phyloP scores from a whole-genome alignment of 106 monocot genomes.

The Dendrobium huoshanense region DNA sequence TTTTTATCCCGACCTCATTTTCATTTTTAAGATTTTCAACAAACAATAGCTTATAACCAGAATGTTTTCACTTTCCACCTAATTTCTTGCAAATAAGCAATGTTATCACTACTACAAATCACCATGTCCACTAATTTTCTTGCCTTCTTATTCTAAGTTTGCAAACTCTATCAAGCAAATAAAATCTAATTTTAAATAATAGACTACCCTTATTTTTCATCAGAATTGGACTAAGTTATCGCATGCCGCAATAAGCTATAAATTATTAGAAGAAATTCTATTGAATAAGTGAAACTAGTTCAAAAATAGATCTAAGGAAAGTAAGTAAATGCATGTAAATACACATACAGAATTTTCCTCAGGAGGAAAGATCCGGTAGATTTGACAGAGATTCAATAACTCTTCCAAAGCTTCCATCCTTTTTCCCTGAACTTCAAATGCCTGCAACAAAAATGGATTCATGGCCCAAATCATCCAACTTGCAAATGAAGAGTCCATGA shows the following conservation, averaged over 20 bases:
- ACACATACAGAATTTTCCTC: constrained; percentile 67
- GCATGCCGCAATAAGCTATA: neutral
- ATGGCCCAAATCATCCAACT: neutral
- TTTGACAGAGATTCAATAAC: constrained; percentile 49
- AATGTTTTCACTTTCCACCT: neutral
- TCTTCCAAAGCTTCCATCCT: constrained; percentile 60
- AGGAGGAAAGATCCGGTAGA: constrained; percentile 66
- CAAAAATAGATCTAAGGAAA: neutral
- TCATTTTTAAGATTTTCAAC: too few species aligned
- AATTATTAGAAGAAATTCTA: neutral
- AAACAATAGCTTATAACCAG: neutral
- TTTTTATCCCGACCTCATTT: too few species aligned
- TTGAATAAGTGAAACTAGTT: neutral
- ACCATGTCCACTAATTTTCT: neutral
- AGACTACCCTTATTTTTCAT: neutral
- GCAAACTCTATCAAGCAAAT: neutral
- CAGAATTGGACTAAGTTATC: neutral
- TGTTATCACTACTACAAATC: neutral
- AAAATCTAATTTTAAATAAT: neutral
- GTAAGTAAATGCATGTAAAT: constrained; percentile 4
- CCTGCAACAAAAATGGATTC: constrained; percentile 28
- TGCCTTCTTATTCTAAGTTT: neutral
- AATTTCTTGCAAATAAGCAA: neutral
- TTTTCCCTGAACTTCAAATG: constrained; percentile 77
- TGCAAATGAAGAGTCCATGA: neutral